Base-by-base conservation (phyloP, 2,329 filamentous ascomycete genomes). In the Penicillium sp. region DNA sequence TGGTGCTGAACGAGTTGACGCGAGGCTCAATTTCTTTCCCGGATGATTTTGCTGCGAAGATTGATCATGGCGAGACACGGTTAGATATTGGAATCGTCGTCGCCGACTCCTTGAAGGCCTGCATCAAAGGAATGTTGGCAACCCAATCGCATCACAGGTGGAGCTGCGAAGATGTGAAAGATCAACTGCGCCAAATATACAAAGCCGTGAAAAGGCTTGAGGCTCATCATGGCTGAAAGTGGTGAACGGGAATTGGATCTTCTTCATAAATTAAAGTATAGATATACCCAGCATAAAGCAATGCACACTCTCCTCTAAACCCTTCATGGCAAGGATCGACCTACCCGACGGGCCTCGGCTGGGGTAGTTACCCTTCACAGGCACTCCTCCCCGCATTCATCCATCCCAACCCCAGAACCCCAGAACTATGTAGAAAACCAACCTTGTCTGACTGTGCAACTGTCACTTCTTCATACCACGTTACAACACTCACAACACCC, bases 81-180 rank as follows among this genome's bases (percentile, higher is more conserved):
- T 34, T 71, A 10, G 55, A 64, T 9, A 63, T 63, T 36, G 66
- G 64, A 10, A 50, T 55, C 4, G 54, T 63, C 2, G 63, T 74
- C 6, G 68, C 68, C 1, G 64, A 72, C 4, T 59, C 62, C 12
- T 53, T 77, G 23, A 68, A 62, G 51, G 53, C 48, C 26, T 76
- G 74, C 49, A 74, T 78, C 13, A 56, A 56, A 37, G 69, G 72
- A 15, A 78, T 78, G 75, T 61, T 78, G 47, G 67, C 73, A 7
- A 66, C 67, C 3, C 64, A 70, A 33, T 65, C 72, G 4, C 57
- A 56, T 23, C 54, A 54, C 27, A 65, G 75, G 48, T 77, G 71
- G 74, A 57, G 58, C 18, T 76, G 72, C 44, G 60, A 60, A 18
- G 58, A 69, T 50, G 68, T 75, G 17, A 70, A 69, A 45, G 56